Percentiles rank a stretch among this genome's conserved stretches.
These are phyloP conservation scores for Coemansia sp. DNA, from an alignment of 192 early-diverging fungal species.

Conservation along the genomic window DNA sequence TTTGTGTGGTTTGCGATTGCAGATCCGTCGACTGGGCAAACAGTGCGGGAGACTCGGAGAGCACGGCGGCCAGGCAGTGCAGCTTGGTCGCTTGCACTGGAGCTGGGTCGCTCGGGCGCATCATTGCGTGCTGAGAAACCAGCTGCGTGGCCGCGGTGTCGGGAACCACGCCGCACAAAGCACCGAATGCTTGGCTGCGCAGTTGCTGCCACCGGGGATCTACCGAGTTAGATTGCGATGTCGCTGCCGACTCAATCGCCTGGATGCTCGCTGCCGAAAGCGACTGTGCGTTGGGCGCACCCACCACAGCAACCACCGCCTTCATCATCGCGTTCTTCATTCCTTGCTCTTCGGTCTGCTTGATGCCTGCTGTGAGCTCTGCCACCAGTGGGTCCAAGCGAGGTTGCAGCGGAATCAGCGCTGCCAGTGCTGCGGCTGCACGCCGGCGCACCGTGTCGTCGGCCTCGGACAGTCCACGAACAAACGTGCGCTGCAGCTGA, in stretches of 20 bases:
- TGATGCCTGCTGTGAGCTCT: slow-evolving; percentile 34
- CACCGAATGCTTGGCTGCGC: slow-evolving; percentile 39
- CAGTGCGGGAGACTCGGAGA: slow-evolving; percentile 59
- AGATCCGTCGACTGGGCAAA: slow-evolving; percentile 61
- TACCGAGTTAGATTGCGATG: slow-evolving; percentile 3
- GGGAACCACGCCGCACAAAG: slow-evolving; percentile 29
- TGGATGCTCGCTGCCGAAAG: slow-evolving; percentile 36
- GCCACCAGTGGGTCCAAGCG: slow-evolving; percentile 48
- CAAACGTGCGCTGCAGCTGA: slow-evolving; percentile 96
- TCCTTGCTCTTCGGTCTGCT: slow-evolving; percentile 25
- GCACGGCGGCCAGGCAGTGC: slow-evolving; percentile 68
- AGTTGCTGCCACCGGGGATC: slow-evolving; percentile 35
- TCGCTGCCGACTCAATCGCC: slow-evolving; percentile 29
- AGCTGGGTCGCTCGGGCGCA: slow-evolving; percentile 12
- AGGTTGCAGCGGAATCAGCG: slow-evolving; percentile 46
- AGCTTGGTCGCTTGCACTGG: slow-evolving; percentile 67
- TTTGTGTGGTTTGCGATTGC: slow-evolving; percentile 58
- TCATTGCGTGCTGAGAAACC: slow-evolving; percentile 24
- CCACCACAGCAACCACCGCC: slow-evolving; percentile 32
- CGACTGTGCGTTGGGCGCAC: slow-evolving; percentile 26
- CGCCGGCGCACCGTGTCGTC: slow-evolving; percentile 75
- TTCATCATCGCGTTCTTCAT: slow-evolving; percentile 38
- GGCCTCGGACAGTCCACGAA: slow-evolving; percentile 81
- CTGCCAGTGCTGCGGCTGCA: slow-evolving; percentile 76
- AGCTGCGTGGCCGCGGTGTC: slow-evolving; percentile 17